Conservation (phyloP, 2,329 filamentous ascomycete species). For the Mycosphaerella sp. region DNA sequence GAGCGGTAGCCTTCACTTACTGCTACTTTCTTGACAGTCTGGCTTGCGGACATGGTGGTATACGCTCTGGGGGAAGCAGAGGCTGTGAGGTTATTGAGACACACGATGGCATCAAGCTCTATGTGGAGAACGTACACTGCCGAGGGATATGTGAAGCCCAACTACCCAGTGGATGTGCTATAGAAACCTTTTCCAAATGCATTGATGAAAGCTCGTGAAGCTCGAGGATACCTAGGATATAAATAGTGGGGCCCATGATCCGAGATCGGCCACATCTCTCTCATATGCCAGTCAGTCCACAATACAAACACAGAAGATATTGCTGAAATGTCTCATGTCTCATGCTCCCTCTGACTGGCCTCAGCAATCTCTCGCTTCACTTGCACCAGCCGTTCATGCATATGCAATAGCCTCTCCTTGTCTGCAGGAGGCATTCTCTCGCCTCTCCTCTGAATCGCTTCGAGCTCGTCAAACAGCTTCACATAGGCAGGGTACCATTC, state of each 20-base stretch:
- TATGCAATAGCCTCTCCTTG: constrained; percentile 48
- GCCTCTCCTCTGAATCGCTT: constrained; percentile 31
- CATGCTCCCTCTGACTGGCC: constrained; percentile 29
- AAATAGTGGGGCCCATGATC: neutral
- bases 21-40: constrained; percentile 21
- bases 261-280: neutral
- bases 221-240: neutral
- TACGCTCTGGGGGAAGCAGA: neutral
- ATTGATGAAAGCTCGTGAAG: neutral
- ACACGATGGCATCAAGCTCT: neutral
- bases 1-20: constrained; percentile 26
- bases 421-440: constrained; percentile 37
- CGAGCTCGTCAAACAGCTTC: constrained; percentile 47
- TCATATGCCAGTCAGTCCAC: neutral
- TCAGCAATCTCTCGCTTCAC: constrained; percentile 53
- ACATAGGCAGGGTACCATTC: constrained; percentile 54
- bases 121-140: neutral
- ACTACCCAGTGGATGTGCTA: neutral
- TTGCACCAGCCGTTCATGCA: constrained; percentile 49
- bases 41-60: neutral
- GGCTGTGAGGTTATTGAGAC: neutral
- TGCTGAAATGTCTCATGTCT: neutral
- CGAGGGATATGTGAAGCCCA: neutral
- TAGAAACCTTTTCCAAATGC: neutral
- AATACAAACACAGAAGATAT: too few relatives aligned